These are phyloP conservation scores for Salix suchowensis DNA, from an alignment of 345 rosid genomes.

Conservation along the genomic window DNA sequence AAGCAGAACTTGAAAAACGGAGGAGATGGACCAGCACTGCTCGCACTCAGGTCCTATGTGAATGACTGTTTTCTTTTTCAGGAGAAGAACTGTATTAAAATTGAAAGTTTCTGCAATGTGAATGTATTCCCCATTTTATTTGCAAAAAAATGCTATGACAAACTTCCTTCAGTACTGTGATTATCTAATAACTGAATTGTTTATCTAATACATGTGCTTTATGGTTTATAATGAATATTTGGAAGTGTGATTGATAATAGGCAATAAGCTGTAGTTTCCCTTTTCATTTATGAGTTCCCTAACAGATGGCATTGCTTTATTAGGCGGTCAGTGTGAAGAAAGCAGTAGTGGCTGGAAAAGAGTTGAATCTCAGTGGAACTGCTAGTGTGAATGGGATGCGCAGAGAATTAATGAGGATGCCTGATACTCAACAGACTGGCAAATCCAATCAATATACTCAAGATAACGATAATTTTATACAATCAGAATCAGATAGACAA, in stretches of 20 bases:
- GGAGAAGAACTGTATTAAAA: not conserved
- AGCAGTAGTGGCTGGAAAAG: conserved; percentile 63
- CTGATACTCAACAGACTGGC: conserved; percentile 51
- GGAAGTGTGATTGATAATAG: not conserved
- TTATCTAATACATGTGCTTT: not conserved
- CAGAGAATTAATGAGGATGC: conserved; percentile 79
- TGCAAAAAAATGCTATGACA: not conserved
- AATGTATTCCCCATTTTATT: not conserved
- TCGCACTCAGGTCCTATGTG: conserved; percentile 56
- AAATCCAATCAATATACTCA: conserved; percentile 54
- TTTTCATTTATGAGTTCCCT: not conserved
- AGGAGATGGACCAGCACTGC: conserved; percentile 90
- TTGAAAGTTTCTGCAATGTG: not conserved
- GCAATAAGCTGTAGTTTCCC: not conserved
- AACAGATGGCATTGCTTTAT: conserved; percentile 19
- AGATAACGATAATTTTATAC: conserved; percentile 68
- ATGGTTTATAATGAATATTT: not conserved
- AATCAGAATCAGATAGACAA: conserved; percentile 93
- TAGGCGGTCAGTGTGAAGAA: conserved; percentile 76
- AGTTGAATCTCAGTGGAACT: conserved; percentile 34
- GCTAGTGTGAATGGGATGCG: conserved; percentile 57
- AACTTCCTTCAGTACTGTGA: not conserved
- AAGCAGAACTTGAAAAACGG: conserved; percentile 76
- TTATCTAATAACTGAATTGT: not conserved
- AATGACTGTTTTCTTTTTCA: not conserved